Percentiles rank a stretch among this genome's conserved stretches.
These are phyloP conservation scores for Pseudozyma thailandica DNA, from an alignment of 1,284 basidiomycete genomes.

Conservation along the genomic window DNA sequence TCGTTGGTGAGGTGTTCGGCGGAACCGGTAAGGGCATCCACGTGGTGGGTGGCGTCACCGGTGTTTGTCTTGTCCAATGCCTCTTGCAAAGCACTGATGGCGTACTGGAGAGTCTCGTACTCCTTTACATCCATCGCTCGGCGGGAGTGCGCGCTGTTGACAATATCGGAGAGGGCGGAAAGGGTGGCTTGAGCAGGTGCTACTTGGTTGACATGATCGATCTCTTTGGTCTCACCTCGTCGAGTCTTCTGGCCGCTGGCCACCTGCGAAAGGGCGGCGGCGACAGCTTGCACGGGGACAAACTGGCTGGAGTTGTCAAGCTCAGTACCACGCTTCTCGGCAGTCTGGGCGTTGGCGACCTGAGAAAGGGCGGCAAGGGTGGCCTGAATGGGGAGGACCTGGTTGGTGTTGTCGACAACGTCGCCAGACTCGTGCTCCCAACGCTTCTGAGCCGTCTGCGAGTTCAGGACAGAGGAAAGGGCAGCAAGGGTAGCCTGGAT, in stretches of 20 bases:
- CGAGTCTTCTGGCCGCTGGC: conserved; percentile 35
- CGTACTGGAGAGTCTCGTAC: conserved; percentile 33
- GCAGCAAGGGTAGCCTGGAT: conserved; percentile 40
- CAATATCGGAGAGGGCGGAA: conserved; percentile 47
- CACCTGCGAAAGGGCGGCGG: conserved; percentile 43
- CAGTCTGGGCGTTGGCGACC: conserved; percentile 26
- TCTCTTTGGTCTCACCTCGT: conserved; percentile 48
- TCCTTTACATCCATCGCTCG: conserved; percentile 54
- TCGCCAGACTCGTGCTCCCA: neutral
- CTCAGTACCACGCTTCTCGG: conserved; percentile 19
- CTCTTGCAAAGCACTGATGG: conserved; percentile 34
- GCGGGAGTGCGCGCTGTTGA: conserved; percentile 53
- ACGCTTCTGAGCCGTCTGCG: conserved; percentile 25
- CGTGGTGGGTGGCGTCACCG: conserved; percentile 37
- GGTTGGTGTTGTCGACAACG: conserved; percentile 32
- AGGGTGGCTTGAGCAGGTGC: conserved; percentile 51
- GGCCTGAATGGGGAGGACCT: conserved; percentile 42
- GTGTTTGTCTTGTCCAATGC: conserved; percentile 43
- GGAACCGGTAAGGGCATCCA: conserved; percentile 39
- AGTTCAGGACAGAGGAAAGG: conserved; percentile 36
- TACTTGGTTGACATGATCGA: conserved; percentile 40
- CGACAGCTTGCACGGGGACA: conserved; percentile 30
- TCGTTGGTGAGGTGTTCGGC: conserved; percentile 26
- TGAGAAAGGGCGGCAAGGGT: conserved; percentile 40
- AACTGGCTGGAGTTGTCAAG: conserved; percentile 39